Percentiles rank a stretch among this genome's conserved stretches.
phyloP scores from a whole-genome alignment of 1,284 basidiomycete genomes.

The Puccinia coronata region DNA sequence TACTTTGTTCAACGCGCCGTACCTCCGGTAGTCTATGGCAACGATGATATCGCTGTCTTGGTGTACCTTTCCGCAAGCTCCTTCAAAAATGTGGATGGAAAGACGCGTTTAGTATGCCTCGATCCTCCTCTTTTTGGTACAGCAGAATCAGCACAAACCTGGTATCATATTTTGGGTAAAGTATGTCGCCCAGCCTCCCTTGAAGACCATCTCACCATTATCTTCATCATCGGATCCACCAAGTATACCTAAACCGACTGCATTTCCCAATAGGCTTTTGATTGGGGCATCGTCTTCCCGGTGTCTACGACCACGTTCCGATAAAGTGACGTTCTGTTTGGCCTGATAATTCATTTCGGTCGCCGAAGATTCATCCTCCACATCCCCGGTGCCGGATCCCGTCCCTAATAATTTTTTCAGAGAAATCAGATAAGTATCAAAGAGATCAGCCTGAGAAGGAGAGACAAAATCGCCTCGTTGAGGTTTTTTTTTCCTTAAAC shows the following conservation, averaged over 20 bases:
- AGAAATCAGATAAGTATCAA: not conserved
- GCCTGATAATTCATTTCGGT: not conserved
- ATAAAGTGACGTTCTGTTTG: not conserved
- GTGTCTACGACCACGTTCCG: not conserved
- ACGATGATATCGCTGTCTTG: constrained; percentile 37
- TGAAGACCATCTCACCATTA: not conserved
- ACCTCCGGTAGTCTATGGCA: constrained; percentile 41
- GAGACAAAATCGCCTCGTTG: too few relatives aligned
- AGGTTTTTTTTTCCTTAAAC: not conserved
- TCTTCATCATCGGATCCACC: constrained; percentile 2
- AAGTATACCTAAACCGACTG: not conserved
- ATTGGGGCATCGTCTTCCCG: not conserved
- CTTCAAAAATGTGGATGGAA: not conserved
- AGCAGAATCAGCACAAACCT: not conserved
- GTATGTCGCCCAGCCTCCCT: constrained; percentile 46
- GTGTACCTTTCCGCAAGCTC: constrained; percentile 44
- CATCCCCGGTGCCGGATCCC: not conserved
- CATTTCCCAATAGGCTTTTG: not conserved
- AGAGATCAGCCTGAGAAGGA: too few relatives aligned
- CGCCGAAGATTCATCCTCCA: not conserved
- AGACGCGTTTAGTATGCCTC: too few relatives aligned
- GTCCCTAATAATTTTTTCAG: too few relatives aligned
- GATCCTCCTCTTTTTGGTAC: too few relatives aligned
- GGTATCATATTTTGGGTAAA: constrained; percentile 36
- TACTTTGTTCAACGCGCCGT: constrained; percentile 14